phyloP scores from a whole-genome alignment of 345 rosid genomes.

The Stellera chamaejasme region DNA sequence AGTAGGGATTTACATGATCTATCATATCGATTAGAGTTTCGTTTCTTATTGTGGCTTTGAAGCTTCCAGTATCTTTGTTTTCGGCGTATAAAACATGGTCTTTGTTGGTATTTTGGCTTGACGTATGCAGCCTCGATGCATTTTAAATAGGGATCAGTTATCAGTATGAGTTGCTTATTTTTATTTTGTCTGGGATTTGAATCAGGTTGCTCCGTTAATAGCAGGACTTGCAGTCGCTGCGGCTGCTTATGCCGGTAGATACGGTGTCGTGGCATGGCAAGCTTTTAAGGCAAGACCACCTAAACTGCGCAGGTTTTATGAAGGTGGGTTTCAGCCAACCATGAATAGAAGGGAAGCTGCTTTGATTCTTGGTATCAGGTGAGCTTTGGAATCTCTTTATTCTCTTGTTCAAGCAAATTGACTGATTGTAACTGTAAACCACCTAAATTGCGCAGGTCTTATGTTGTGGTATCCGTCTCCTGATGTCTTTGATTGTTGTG shows the following conservation, averaged over 20 bases:
- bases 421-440: too few relatives aligned
- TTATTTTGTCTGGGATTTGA: neutral
- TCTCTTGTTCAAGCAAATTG: too few relatives aligned
- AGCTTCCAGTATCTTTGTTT: too few relatives aligned
- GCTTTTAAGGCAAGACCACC: slow-evolving; percentile 75
- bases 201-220: slow-evolving; percentile 63
- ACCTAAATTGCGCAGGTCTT: too few relatives aligned
- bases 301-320: slow-evolving; percentile 53
- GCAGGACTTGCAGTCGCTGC: slow-evolving; percentile 77
- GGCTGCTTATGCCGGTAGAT: slow-evolving; percentile 75
- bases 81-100: neutral
- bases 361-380: slow-evolving; percentile 84
- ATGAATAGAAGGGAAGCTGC: slow-evolving; percentile 90
- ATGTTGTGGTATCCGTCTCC: too few relatives aligned
- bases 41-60: too few relatives aligned
- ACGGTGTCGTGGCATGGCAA: slow-evolving; percentile 75
- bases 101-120: too few relatives aligned
- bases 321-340: slow-evolving; percentile 70
- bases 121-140: too few relatives aligned
- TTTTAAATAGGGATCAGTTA: too few relatives aligned
- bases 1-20: too few relatives aligned
- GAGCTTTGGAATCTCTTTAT: neutral
- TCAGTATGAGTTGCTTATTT: neutral
- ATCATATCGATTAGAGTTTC: too few relatives aligned
- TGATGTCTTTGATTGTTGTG: too few relatives aligned